Conservation (phyloP, 169 alveolate species). For the Theileria luwenshuni region DNA sequence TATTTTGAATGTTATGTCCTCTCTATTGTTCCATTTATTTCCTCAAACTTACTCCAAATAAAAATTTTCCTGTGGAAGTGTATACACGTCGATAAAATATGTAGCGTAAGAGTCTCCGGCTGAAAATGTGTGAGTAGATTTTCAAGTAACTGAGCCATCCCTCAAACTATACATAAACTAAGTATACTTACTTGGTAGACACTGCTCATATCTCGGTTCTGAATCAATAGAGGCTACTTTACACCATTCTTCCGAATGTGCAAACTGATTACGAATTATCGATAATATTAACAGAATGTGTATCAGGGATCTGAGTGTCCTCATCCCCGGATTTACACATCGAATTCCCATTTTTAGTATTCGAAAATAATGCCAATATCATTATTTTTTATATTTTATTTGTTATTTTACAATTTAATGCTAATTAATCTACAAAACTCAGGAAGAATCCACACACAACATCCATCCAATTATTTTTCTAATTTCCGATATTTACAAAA, state of each 20-base stretch:
- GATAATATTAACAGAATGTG: background rate
- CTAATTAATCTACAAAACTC: background rate
- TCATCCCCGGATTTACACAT: background rate
- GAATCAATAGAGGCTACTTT: constrained; percentile 83
- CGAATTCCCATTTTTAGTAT: background rate
- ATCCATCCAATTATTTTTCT: background rate
- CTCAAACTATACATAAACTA: background rate
- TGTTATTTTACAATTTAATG: background rate
- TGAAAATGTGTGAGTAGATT: constrained; percentile 21
- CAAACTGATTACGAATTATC: constrained; percentile 2
- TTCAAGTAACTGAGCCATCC: background rate
- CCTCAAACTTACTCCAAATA: constrained; percentile 77
- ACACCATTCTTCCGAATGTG: constrained; percentile 81
- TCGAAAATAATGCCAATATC: background rate
- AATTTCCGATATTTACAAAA: background rate
- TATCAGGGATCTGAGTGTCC: background rate
- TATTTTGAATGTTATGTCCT: constrained; percentile 79
- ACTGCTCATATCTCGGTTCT: constrained; percentile 83
- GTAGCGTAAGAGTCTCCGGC: constrained; percentile 80
- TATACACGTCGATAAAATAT: constrained; percentile 81
- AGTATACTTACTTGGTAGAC: constrained; percentile 72
- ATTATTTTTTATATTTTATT: constrained; percentile 1
- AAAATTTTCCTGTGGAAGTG: constrained; percentile 76
- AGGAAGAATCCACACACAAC: constrained; percentile 24
- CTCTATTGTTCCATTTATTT: constrained; percentile 72